Percentiles rank a stretch among this genome's conserved stretches.
These are phyloP conservation scores for Chondrus crispus DNA, from an alignment of 23 red algal genomes.

Conservation along the genomic window DNA sequence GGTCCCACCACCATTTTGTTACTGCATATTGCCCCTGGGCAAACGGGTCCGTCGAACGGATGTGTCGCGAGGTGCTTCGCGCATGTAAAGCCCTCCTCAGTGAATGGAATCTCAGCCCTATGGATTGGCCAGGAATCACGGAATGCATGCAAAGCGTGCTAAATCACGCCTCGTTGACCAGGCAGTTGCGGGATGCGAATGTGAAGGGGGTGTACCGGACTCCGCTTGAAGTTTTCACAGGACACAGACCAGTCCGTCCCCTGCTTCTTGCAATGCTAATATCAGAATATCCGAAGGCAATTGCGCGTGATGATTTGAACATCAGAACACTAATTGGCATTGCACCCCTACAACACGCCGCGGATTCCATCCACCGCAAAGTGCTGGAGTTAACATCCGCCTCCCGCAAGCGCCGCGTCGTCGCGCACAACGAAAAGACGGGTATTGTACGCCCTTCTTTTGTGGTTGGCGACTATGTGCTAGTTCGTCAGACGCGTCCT, in stretches of 20 bases:
- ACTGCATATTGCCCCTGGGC: conserved; percentile 29
- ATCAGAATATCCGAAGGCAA: neutral
- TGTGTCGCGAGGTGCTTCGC: neutral
- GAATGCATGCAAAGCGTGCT: neutral
- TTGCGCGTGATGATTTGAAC: neutral
- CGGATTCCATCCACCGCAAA: neutral
- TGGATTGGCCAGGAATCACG: neutral
- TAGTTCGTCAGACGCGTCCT: neutral
- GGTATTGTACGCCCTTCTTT: neutral
- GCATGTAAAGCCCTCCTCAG: neutral
- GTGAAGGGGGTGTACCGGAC: neutral
- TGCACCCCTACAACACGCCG: neutral
- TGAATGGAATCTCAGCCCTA: neutral
- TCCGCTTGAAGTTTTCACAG: neutral
- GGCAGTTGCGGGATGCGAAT: neutral
- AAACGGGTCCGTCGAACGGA: conserved; percentile 26
- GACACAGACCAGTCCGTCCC: neutral
- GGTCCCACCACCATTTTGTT: conserved; percentile 16
- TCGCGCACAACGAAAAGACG: neutral
- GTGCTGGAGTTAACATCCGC: neutral
- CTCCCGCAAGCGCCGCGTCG: neutral
- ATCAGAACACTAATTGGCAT: neutral
- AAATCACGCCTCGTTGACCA: neutral
- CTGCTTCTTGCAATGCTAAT: neutral
- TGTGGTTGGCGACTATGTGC: neutral